Conservation (phyloP, 2,329 filamentous ascomycete species). For the Sclerotinia glacialis region DNA sequence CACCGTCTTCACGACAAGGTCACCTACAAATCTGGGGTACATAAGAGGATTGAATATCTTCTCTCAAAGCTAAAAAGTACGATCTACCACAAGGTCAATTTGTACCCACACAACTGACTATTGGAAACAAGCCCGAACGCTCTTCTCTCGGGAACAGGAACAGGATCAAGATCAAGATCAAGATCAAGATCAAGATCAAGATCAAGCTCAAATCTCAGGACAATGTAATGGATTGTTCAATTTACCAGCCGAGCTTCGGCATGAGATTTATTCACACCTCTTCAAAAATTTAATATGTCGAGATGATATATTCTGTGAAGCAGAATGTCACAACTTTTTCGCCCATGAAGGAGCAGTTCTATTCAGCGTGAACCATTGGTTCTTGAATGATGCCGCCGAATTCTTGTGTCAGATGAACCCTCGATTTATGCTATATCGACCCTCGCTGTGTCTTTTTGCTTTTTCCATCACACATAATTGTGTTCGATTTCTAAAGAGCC, state of each 20-base stretch:
- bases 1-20: constrained; percentile 11
- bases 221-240: constrained; percentile 15
- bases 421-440: constrained; percentile 19
- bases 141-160: background rate
- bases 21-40: constrained; percentile 6
- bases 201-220: background rate
- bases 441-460: constrained; percentile 16
- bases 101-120: constrained; percentile 14
- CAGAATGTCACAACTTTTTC: constrained; percentile 18
- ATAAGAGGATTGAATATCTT: constrained; percentile 3
- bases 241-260: constrained; percentile 14
- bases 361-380: constrained; percentile 16
- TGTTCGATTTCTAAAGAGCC: constrained; percentile 17
- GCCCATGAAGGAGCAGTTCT: constrained; percentile 13
- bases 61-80: constrained; percentile 20
- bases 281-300: constrained; percentile 19
- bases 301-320: constrained; percentile 17
- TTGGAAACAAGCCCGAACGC: background rate
- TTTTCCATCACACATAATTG: constrained; percentile 16
- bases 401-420: constrained; percentile 19
- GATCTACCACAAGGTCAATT: background rate
- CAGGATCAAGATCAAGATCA: background rate
- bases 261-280: constrained; percentile 20
- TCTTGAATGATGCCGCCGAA: constrained; percentile 18
- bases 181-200: background rate